Evolutionary conservation across 2,329 filamentous ascomycete species (phyloP).

Genomic region (Stenocarpella maydis): DNA sequence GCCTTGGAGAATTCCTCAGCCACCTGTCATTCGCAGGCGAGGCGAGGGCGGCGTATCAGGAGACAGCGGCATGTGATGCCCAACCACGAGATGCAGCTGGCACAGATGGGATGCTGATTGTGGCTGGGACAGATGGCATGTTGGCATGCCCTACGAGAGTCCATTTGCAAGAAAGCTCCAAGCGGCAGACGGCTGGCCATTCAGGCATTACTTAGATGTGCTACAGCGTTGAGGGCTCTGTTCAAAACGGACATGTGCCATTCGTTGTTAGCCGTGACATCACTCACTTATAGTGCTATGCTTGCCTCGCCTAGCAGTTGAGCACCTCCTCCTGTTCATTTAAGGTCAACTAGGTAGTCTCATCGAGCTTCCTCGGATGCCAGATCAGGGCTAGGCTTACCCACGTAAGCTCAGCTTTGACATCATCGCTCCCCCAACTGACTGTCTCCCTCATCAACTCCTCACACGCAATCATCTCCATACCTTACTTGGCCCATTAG

Average conservation of each 20-base stretch:
- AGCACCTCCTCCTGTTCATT: not conserved
- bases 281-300: not conserved
- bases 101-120: not conserved
- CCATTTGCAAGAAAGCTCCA: not conserved
- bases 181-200: not conserved
- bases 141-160: not conserved
- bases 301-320: not conserved
- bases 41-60: conserved; percentile 12
- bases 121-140: not conserved
- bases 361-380: not conserved
- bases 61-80: conserved; percentile 16
- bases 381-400: not conserved
- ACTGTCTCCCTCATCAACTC: too few species aligned
- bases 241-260: not conserved
- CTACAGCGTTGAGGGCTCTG: not conserved
- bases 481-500: too few species aligned
- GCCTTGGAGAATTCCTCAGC: conserved; percentile 1
- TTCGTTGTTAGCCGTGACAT: conserved; percentile 4
- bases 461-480: too few species aligned
- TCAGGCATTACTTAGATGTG: not conserved
- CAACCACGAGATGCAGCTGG: conserved; percentile 7
- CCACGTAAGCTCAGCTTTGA: conserved; percentile 18
- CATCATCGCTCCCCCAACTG: conserved; percentile 2
- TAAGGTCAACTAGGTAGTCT: not conserved
- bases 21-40: not conserved